phyloP scores from a whole-genome alignment of 352 stramenopile genomes.

The Globisporangium uncinulatum region DNA sequence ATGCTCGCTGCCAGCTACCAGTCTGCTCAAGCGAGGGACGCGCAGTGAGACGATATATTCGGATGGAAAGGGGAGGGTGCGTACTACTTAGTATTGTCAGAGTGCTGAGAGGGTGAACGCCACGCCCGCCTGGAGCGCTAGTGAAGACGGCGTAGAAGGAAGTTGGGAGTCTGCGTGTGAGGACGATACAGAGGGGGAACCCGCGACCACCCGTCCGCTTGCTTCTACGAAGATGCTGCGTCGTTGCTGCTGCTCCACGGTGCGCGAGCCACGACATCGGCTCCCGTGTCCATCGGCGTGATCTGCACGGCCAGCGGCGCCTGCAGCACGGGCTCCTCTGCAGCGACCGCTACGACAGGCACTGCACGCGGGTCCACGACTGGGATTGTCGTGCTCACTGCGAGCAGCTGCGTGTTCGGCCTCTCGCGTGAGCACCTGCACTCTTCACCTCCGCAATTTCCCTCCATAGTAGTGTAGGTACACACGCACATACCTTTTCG shows the following conservation, averaged over 20 bases:
- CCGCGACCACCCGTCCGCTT: background rate
- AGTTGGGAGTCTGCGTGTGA: background rate
- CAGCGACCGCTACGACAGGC: background rate
- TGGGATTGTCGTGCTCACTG: conserved; percentile 61
- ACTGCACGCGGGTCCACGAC: conserved; percentile 47
- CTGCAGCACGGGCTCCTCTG: background rate
- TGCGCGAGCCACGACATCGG: conserved; percentile 37
- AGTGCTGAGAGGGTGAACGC: no score
- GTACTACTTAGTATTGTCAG: background rate
- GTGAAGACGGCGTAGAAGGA: background rate
- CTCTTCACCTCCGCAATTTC: no score
- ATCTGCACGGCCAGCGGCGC: conserved; percentile 17
- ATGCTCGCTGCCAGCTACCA: conserved; percentile 81
- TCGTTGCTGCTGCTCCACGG: conserved; percentile 25
- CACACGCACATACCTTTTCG: conserved; percentile 43
- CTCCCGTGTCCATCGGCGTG: conserved; percentile 15
- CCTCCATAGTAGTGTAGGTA: background rate
- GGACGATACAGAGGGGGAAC: background rate
- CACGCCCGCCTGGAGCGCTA: background rate
- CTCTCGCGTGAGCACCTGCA: no score
- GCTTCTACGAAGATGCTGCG: conserved; percentile 8
- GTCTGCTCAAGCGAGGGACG: conserved; percentile 9
- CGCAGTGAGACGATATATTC: background rate
- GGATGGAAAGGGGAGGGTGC: background rate
- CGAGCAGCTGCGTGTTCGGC: conserved; percentile 28